Conservation (phyloP, 2,329 filamentous ascomycete species). For the Cercospora canescens region DNA sequence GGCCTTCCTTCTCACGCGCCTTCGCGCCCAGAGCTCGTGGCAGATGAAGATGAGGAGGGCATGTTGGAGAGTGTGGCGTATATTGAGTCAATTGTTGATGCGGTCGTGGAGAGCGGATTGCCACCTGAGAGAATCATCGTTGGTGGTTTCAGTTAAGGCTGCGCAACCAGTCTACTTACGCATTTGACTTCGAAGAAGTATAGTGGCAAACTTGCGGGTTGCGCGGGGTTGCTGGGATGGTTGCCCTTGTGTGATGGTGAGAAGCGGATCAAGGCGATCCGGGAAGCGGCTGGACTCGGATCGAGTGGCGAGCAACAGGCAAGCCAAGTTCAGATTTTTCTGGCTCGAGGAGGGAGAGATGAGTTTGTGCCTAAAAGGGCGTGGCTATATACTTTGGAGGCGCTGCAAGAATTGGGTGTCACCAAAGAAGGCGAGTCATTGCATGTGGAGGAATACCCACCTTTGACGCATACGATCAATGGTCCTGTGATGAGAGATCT, state of each 20-base stretch:
- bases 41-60: constrained; percentile 49
- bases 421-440: neutral
- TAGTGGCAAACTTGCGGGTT: constrained; percentile 40
- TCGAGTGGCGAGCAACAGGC: neutral
- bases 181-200: constrained; percentile 43
- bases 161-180: constrained; percentile 47
- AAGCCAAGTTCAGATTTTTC: constrained; percentile 36
- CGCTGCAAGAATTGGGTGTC: neutral
- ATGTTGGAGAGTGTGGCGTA: constrained; percentile 43
- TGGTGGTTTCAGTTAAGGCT: constrained; percentile 52
- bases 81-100: constrained; percentile 45
- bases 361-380: constrained; percentile 46
- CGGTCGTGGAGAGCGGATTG: constrained; percentile 43
- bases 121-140: constrained; percentile 46
- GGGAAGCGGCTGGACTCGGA: neutral
- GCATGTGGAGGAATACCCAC: neutral
- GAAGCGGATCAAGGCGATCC: neutral
- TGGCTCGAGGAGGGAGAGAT: constrained; percentile 49
- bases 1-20: constrained; percentile 38
- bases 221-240: constrained; percentile 47
- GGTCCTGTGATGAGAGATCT: neutral
- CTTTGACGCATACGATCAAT: neutral
- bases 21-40: constrained; percentile 45
- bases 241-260: constrained; percentile 40
- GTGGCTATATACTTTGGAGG: constrained; percentile 22